Evolutionary conservation across 106 monocot genomes (phyloP).

Genomic region (Cymbidium sinense): DNA sequence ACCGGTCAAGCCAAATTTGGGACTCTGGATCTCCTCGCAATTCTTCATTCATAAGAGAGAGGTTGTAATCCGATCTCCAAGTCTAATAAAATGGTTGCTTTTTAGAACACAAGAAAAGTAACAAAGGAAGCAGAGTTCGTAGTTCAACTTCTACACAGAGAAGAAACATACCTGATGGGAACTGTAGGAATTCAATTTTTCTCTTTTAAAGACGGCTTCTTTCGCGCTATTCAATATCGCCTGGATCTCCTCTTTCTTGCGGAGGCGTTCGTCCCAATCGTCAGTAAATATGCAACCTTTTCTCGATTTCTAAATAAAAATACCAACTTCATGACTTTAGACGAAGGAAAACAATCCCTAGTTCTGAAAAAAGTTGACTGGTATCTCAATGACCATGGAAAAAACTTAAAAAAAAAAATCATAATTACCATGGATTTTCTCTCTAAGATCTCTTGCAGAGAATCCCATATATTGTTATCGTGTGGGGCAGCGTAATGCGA

Average conservation of each 20-base stretch:
- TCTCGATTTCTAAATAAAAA: not conserved
- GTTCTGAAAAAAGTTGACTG: not conserved
- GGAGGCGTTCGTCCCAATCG: constrained; percentile 40
- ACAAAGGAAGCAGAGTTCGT: not conserved
- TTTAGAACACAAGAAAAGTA: not conserved
- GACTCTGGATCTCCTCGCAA: constrained; percentile 5
- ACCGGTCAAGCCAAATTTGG: constrained; percentile 60
- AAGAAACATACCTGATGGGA: constrained; percentile 67
- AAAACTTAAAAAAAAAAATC: too few species aligned
- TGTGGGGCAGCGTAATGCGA: constrained; percentile 24
- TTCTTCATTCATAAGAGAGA: constrained; percentile 14
- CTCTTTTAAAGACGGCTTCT: constrained; percentile 62
- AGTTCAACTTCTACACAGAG: constrained; percentile 25
- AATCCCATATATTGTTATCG: constrained; percentile 10
- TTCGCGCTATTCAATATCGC: constrained; percentile 47
- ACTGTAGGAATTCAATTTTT: constrained; percentile 15
- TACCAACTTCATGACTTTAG: not conserved
- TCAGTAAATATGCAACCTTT: constrained; percentile 47
- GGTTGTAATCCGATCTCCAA: not conserved
- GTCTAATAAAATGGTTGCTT: not conserved
- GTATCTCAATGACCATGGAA: too few species aligned
- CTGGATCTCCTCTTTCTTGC: constrained; percentile 66
- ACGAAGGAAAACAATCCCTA: not conserved
- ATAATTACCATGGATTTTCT: not conserved
- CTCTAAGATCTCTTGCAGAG: not conserved